Conservation (phyloP, 2,329 filamentous ascomycete genomes). For the Aspergillus pseudonomiae region DNA sequence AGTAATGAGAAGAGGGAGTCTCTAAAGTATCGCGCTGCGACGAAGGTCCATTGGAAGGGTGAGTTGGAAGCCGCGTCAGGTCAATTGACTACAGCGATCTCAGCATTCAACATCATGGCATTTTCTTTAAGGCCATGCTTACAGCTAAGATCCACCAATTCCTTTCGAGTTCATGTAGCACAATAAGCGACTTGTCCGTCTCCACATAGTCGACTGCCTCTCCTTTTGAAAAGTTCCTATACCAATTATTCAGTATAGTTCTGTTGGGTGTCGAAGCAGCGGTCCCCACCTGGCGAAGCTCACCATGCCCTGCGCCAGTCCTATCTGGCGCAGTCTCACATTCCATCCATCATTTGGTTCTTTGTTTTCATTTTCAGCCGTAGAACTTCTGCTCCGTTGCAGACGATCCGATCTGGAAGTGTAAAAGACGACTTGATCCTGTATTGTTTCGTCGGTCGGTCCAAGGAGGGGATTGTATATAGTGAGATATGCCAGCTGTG, state of each 20-base stretch:
- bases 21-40: conserved; percentile 39
- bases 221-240: conserved; percentile 77
- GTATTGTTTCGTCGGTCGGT: conserved; percentile 70
- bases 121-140: conserved; percentile 41
- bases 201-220: conserved; percentile 81
- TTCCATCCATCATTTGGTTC: conserved; percentile 69
- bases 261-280: conserved; percentile 14
- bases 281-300: conserved; percentile 72
- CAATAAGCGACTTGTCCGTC: conserved; percentile 82
- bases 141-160: conserved; percentile 97
- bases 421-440: conserved; percentile 91
- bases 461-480: conserved; percentile 92
- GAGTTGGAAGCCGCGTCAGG: conserved; percentile 71
- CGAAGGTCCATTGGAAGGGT: conserved; percentile 47
- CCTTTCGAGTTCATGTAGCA: conserved; percentile 82
- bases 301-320: conserved; percentile 94
- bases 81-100: conserved; percentile 67
- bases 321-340: conserved; percentile 87
- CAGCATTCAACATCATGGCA: conserved; percentile 8
- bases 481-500: conserved; percentile 84
- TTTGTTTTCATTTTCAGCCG: conserved; percentile 28
- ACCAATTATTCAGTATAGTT: conserved; percentile 21
- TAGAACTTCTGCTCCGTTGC: conserved; percentile 23
- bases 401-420: conserved; percentile 57
- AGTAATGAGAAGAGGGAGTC: conserved; percentile 70